phyloP scores from a whole-genome alignment of 1,284 basidiomycete genomes.

The Polyporus tsugae region DNA sequence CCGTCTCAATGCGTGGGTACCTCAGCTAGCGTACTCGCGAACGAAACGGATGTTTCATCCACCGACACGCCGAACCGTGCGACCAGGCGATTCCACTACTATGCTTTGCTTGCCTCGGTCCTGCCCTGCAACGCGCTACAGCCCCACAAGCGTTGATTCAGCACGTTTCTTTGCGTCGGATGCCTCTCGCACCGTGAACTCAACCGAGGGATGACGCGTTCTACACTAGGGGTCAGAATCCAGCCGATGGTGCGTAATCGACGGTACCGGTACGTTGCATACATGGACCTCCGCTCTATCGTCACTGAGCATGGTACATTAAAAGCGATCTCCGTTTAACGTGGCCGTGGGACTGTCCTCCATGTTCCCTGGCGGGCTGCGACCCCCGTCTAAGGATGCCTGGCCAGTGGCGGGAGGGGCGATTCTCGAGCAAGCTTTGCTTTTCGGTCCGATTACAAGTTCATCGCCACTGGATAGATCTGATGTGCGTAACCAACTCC shows the following conservation, averaged over 20 bases:
- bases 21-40: neutral
- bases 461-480: constrained; percentile 23
- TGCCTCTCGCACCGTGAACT: neutral
- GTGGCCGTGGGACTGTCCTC: neutral
- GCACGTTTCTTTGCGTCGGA: neutral
- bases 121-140: neutral
- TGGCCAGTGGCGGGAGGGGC: neutral
- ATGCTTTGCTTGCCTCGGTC: neutral
- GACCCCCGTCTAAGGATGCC: neutral
- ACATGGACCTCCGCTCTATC: neutral
- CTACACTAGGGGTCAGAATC: neutral
- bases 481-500: neutral
- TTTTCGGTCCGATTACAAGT: neutral
- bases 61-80: neutral
- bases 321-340: neutral
- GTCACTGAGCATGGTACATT: neutral
- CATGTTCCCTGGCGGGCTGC: neutral
- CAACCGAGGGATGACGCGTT: neutral
- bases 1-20: constrained; percentile 11
- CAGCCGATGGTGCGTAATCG: neutral
- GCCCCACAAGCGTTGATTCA: neutral
- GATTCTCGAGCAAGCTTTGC: neutral
- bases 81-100: neutral
- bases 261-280: neutral
- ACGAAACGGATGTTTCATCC: neutral